Evolutionary conservation across 345 rosid genomes (phyloP).

Genomic region (Alliaria petiolata): DNA sequence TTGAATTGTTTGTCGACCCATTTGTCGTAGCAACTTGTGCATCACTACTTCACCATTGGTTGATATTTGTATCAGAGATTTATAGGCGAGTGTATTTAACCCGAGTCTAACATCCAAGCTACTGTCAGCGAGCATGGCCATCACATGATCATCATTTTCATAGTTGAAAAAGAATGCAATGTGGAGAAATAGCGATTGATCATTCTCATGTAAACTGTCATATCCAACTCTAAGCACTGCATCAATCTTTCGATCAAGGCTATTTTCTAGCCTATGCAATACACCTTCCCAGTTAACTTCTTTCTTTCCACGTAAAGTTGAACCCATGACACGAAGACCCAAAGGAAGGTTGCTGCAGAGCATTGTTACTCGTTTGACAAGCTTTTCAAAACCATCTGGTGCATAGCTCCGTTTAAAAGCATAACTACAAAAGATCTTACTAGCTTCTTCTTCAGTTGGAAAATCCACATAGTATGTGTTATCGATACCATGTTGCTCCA

Average conservation of each 20-base stretch:
- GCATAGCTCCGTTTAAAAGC: neutral
- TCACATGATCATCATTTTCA: neutral
- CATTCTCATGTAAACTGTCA: conserved; percentile 9
- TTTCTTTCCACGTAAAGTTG: neutral
- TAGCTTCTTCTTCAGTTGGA: neutral
- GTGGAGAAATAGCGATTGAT: conserved; percentile 25
- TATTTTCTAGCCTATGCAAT: neutral
- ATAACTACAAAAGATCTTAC: neutral
- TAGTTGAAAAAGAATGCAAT: conserved; percentile 34
- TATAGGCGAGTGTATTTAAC: neutral
- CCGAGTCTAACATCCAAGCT: neutral
- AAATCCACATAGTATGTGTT: neutral
- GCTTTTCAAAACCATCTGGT: neutral
- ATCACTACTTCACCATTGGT: neutral
- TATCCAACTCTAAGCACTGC: conserved; percentile 25
- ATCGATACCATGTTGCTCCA: neutral
- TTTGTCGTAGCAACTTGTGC: conserved; percentile 33
- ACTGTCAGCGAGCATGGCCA: neutral
- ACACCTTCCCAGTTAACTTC: neutral
- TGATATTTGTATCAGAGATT: conserved; percentile 14
- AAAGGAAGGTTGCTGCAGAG: neutral
- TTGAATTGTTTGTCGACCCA: conserved; percentile 17
- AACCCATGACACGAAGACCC: neutral
- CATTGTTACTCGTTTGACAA: neutral
- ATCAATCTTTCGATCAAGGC: neutral